Conservation (phyloP, 2,329 filamentous ascomycete species). For the Colletotrichum sp. region DNA sequence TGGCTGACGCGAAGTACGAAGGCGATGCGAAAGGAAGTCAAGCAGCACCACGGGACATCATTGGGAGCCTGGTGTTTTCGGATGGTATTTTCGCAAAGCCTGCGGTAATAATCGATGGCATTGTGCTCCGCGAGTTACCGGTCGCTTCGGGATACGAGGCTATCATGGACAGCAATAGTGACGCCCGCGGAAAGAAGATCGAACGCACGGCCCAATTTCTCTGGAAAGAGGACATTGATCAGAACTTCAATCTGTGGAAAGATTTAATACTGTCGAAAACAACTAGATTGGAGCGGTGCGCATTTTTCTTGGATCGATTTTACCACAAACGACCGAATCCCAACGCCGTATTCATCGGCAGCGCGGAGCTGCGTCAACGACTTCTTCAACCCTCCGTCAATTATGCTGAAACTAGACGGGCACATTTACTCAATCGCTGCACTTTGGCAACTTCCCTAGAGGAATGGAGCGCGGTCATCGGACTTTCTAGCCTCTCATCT, state of each 20-base stretch:
- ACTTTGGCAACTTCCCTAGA: not conserved
- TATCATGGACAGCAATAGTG: slow-evolving; percentile 12
- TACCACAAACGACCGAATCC: not conserved
- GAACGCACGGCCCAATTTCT: not conserved
- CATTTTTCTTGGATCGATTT: not conserved
- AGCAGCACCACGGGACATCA: not conserved
- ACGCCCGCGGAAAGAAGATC: slow-evolving; percentile 16
- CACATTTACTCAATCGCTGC: not conserved
- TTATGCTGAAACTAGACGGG: not conserved
- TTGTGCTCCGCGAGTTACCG: not conserved
- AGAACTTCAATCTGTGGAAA: not conserved
- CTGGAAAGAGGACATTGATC: not conserved
- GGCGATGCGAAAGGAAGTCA: not conserved
- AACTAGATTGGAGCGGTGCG: not conserved
- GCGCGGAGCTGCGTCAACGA: not conserved
- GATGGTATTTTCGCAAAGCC: not conserved
- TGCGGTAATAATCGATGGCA: not conserved
- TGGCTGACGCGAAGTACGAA: not conserved
- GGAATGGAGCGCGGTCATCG: not conserved
- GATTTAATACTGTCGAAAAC: not conserved
- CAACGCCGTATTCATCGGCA: not conserved
- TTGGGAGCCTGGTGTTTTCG: not conserved
- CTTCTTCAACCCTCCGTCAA: not conserved
- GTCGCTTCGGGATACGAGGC: slow-evolving; percentile 13
- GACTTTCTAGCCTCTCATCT: not conserved